A percentile compares a stretch with the other conserved stretches of the same genome.
phyloP scores from a whole-genome alignment of 345 rosid species.

The Abelmoschus esculentus region DNA sequence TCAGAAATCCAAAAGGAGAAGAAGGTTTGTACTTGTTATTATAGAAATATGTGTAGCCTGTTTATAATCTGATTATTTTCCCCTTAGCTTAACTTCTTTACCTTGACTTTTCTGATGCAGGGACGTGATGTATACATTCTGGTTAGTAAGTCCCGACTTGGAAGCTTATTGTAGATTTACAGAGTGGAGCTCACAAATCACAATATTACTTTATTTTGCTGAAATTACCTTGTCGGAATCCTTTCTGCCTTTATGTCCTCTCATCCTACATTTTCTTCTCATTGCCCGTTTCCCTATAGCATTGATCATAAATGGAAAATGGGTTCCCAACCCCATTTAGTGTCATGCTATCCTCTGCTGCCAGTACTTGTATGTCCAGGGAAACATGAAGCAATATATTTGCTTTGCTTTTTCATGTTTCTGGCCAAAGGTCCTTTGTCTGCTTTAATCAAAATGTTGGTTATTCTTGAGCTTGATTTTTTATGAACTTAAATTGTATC shows the following conservation, averaged over 20 bases:
- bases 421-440: background rate
- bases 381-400: background rate
- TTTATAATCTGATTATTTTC: background rate
- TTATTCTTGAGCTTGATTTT: background rate
- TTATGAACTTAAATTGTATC: background rate
- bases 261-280: background rate
- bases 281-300: background rate
- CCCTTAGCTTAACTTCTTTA: constrained; percentile 13
- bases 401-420: background rate
- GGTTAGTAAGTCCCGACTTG: constrained; percentile 50
- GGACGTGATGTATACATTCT: constrained; percentile 96
- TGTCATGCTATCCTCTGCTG: background rate
- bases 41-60: background rate
- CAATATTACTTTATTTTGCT: background rate
- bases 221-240: background rate
- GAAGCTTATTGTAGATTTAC: constrained; percentile 16
- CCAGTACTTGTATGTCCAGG: background rate
- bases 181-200: constrained; percentile 6
- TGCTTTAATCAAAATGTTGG: background rate
- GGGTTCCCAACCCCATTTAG: background rate
- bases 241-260: background rate
- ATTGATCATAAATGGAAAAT: background rate
- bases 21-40: constrained; percentile 39
- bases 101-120: constrained; percentile 43
- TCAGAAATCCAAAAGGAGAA: constrained; percentile 94